phyloP scores from a whole-genome alignment of 2,329 filamentous ascomycete genomes.

The Macrophomina tecta region DNA sequence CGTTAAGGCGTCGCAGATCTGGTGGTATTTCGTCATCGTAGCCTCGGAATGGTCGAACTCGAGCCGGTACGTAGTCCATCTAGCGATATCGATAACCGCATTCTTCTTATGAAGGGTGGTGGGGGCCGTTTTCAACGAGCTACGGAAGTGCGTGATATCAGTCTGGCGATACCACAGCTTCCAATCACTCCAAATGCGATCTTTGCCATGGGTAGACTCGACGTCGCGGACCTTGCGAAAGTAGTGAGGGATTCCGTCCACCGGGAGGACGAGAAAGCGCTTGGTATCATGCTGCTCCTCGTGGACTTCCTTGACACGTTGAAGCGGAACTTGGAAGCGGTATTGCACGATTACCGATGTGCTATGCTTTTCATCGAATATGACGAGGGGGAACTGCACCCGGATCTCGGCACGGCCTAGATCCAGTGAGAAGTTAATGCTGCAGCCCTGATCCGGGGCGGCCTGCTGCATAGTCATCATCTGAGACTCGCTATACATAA shows the following conservation, averaged over 20 bases:
- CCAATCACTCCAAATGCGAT: conserved; percentile 59
- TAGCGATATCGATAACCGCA: conserved; percentile 48
- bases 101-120: conserved; percentile 48
- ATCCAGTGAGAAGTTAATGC: conserved; percentile 49
- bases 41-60: conserved; percentile 49
- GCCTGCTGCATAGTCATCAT: conserved; percentile 67
- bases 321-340: conserved; percentile 53
- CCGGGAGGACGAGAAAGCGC: conserved; percentile 38
- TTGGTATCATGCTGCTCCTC: conserved; percentile 30
- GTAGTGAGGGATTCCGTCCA: conserved; percentile 50
- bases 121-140: conserved; percentile 40
- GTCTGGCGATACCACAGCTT: conserved; percentile 70
- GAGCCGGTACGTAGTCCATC: conserved; percentile 68
- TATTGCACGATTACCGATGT: conserved; percentile 35
- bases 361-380: conserved; percentile 33
- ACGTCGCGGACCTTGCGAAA: conserved; percentile 45
- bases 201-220: conserved; percentile 49
- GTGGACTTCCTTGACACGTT: conserved; percentile 51
- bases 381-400: conserved; percentile 51
- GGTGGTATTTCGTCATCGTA: conserved; percentile 44
- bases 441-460: conserved; percentile 30
- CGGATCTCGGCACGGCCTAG: conserved; percentile 52
- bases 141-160: conserved; percentile 58
- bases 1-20: conserved; percentile 61
- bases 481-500: conserved; percentile 58